A percentile compares a stretch with the other conserved stretches of the same genome.
Conservation (phyloP, 2,329 filamentous ascomycete species). For the Lachnum nothofagi region DNA sequence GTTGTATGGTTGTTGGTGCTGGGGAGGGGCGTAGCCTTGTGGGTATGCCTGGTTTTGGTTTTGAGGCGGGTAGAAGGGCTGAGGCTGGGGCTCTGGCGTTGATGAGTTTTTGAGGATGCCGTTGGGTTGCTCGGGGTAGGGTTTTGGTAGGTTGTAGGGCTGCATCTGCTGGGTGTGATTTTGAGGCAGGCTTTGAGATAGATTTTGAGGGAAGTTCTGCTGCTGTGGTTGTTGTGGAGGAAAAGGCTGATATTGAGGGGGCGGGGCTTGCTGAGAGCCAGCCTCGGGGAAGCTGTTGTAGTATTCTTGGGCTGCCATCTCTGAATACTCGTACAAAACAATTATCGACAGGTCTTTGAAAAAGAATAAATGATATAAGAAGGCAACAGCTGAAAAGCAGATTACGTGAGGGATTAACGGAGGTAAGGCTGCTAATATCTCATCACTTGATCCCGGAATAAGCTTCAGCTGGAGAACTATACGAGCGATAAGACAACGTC, state of each 20-base stretch:
- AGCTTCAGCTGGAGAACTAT: no score
- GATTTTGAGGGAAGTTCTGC: constrained; percentile 2
- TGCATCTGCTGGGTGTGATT: not conserved
- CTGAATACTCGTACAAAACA: not conserved
- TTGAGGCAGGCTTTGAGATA: not conserved
- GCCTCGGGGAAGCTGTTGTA: constrained; percentile 5
- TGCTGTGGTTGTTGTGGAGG: not conserved
- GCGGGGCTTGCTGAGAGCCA: not conserved
- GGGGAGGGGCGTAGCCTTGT: not conserved
- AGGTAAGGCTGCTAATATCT: no score
- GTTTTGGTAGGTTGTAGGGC: not conserved
- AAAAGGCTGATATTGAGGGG: constrained; percentile 3
- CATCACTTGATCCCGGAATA: no score
- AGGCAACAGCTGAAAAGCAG: no score
- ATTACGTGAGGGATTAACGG: no score
- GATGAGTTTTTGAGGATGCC: constrained; percentile 1
- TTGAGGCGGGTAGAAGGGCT: not conserved
- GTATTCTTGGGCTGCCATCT: constrained; percentile 22
- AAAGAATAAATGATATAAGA: no score
- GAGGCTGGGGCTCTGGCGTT: not conserved
- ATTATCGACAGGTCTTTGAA: no score
- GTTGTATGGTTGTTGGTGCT: constrained; percentile 2
- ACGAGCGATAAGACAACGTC: no score
- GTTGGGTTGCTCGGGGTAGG: constrained; percentile 2
- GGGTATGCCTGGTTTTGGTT: not conserved